These are phyloP conservation scores for Psilocybe mexicana DNA, from an alignment of 1,284 basidiomycete species.

Conservation along the genomic window DNA sequence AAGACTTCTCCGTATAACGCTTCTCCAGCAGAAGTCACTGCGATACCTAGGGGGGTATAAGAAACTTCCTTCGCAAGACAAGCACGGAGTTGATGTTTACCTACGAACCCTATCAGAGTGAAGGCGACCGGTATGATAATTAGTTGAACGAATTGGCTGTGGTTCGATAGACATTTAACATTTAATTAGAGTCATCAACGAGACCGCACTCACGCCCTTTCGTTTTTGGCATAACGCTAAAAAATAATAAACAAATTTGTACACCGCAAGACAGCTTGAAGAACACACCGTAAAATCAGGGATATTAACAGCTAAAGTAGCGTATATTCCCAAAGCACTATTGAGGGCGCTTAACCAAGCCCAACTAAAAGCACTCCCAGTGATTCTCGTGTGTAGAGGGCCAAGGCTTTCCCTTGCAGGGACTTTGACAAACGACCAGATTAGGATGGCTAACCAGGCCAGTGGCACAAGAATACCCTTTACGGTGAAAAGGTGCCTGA, in stretches of 20 bases:
- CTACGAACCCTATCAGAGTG: conserved; percentile 51
- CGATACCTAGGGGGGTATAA: conserved; percentile 50
- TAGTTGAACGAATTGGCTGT: conserved; percentile 68
- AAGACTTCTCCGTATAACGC: conserved; percentile 58
- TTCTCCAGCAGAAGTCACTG: conserved; percentile 68
- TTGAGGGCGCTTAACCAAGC: conserved; percentile 75
- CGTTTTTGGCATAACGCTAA: conserved; percentile 62
- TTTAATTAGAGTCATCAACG: background rate
- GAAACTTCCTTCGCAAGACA: background rate
- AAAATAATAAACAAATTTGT: background rate
- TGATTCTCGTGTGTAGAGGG: conserved; percentile 43
- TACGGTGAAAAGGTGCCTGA: conserved; percentile 71
- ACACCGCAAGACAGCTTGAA: background rate
- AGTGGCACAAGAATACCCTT: conserved; percentile 69
- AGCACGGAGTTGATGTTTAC: conserved; percentile 26
- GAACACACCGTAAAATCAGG: conserved; percentile 66
- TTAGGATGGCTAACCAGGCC: conserved; percentile 70
- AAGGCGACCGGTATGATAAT: conserved; percentile 71
- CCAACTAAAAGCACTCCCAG: conserved; percentile 61
- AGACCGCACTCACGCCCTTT: conserved; percentile 46
- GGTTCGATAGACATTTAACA: background rate
- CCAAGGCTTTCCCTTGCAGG: conserved; percentile 55
- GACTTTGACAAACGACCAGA: conserved; percentile 72
- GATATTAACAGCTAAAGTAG: conserved; percentile 71
- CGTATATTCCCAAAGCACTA: conserved; percentile 66